Percentiles rank a stretch among this genome's conserved stretches.
phyloP scores from a whole-genome alignment of 192 early-diverging fungal genomes.

The Chytriomyces sp. region DNA sequence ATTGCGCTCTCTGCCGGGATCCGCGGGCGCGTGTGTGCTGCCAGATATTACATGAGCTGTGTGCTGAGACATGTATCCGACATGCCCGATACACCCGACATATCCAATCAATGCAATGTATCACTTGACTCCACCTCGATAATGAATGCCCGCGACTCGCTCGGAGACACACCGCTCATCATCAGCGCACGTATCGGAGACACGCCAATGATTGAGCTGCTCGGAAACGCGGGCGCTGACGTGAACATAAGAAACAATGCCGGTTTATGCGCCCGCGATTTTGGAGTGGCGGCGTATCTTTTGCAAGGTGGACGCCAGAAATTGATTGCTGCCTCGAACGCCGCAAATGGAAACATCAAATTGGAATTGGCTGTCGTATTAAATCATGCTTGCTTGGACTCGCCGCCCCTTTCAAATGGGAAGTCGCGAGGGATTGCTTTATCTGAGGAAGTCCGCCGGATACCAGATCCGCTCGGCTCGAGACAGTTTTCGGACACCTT shows the following conservation, averaged over 20 bases:
- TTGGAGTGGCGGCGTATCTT: slow-evolving; percentile 37
- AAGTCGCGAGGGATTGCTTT: too few relatives aligned
- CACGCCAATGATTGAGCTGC: slow-evolving; percentile 74
- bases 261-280: slow-evolving; percentile 76
- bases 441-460: too few relatives aligned
- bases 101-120: too few relatives aligned
- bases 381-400: too few relatives aligned
- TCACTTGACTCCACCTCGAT: not conserved
- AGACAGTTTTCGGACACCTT: too few relatives aligned
- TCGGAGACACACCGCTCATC: slow-evolving; percentile 81
- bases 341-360: too few relatives aligned
- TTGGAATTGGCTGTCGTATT: too few relatives aligned
- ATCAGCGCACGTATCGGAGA: slow-evolving; percentile 82
- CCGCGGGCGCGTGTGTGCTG: slow-evolving; percentile 73
- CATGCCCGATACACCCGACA: too few relatives aligned
- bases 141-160: slow-evolving; percentile 44
- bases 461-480: too few relatives aligned
- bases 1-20: slow-evolving; percentile 73
- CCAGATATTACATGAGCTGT: slow-evolving; percentile 84
- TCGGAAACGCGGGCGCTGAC: slow-evolving; percentile 70
- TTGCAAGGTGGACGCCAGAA: too few relatives aligned
- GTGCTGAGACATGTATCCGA: slow-evolving; percentile 58
- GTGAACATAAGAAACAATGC: slow-evolving; percentile 71
- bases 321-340: too few relatives aligned
- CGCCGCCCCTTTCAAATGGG: too few relatives aligned